Evolutionary conservation across 2,329 filamentous ascomycete species (phyloP), one percentile per base, ranked within the genome.

Genomic region (Claviceps sp.): DNA sequence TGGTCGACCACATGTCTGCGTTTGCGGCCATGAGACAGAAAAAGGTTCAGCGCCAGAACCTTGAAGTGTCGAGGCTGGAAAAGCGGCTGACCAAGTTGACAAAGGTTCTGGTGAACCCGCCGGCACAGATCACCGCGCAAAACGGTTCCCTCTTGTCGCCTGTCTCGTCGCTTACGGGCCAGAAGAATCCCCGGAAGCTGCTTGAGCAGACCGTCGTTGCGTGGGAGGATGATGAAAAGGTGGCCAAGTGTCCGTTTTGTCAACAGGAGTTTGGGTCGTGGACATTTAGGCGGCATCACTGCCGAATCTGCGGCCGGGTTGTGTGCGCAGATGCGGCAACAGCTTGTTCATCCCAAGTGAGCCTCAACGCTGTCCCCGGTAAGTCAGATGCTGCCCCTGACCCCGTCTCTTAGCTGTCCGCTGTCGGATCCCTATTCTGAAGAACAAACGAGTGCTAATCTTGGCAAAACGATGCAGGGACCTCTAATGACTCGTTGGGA

Each of bases 231-330:
- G 93, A 98, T 66, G 76, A 84, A 0, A 79, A 75, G 36, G 89
- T 98, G 5, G 56, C 75, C 2, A 82, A 83, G 57, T 98, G 93
- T 63, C 93, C 93, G 0, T 95, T 95, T 62, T 98, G 93, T 61
- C 87, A 95, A 63, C 93, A 98, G 61, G 89, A 95, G 52, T 98
- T 98, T 66, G 85, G 89, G 1, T 85, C 84, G 14, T 97, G 95
- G 78, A 87, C 89, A 1, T 95, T 97, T 62, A 81, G 93, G 60
- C 76, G 93, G 58, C 93, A 97, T 66, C 93, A 98, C 67, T 98
- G 93, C 67, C 81, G 93, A 51, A 84, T 95, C 67, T 98, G 93
- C 61, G 93, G 93, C 3, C 81, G 85, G 44, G 89, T 98, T 0
- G 89, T 98, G 0, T 98, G 93, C 63, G 89, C 89, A 13, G 93